A percentile compares a stretch with the other conserved stretches of the same genome.
Conservation (phyloP, 1,139 yeast genomes). For the Saccharomyces hybrid region DNA sequence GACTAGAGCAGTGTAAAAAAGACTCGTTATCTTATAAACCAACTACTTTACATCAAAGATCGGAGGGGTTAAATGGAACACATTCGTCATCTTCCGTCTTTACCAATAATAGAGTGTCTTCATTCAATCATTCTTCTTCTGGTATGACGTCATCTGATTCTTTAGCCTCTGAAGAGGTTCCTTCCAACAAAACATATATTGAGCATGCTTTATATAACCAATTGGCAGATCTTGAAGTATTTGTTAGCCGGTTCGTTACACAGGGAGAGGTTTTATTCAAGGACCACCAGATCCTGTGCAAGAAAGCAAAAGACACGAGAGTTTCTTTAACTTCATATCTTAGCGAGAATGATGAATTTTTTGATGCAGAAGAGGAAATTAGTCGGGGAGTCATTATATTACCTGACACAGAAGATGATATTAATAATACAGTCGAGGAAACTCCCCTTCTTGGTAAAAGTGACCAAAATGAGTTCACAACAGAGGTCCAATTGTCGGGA, state of each 20-base stretch:
- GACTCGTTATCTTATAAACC: constrained; percentile 18
- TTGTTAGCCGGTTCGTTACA: constrained; percentile 18
- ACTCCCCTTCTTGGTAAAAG: constrained; percentile 1
- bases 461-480: not conserved
- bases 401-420: constrained; percentile 26
- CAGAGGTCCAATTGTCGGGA: not conserved
- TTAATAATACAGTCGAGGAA: constrained; percentile 12
- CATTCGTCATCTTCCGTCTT: constrained; percentile 11
- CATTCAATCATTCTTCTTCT: constrained; percentile 2
- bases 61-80: constrained; percentile 6
- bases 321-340: constrained; percentile 17
- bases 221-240: constrained; percentile 20
- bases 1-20: constrained; percentile 20
- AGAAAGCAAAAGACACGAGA: constrained; percentile 9
- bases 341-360: constrained; percentile 28
- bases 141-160: constrained; percentile 15
- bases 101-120: constrained; percentile 4
- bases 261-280: constrained; percentile 16
- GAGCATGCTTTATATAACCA: constrained; percentile 21
- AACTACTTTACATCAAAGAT: not conserved
- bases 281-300: constrained; percentile 14
- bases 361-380: constrained; percentile 29
- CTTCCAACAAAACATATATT: not conserved
- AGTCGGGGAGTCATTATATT: constrained; percentile 27
- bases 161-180: constrained; percentile 6